Evolutionary conservation across 352 stramenopile species (phyloP).

Genomic region (Globisporangium barbulae): DNA sequence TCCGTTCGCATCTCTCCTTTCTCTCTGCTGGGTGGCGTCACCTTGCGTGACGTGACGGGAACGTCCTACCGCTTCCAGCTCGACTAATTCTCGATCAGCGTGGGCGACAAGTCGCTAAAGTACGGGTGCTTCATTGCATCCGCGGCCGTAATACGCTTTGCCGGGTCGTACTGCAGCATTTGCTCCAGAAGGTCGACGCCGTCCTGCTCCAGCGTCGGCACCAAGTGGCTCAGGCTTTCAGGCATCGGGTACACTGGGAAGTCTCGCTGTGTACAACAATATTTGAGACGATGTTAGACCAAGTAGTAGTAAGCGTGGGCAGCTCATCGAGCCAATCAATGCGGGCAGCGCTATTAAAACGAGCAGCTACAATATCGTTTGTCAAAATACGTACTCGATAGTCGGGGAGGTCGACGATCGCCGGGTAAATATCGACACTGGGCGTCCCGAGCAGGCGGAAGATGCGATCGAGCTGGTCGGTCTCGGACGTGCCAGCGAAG

Average conservation of each 20-base stretch:
- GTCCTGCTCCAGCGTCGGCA: slow-evolving; percentile 87
- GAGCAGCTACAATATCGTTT: background rate
- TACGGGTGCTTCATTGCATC: slow-evolving; percentile 97
- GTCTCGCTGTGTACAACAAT: slow-evolving; percentile 54
- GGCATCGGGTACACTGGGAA: slow-evolving; percentile 90
- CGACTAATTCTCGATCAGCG: slow-evolving; percentile 58
- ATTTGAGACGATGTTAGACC: background rate
- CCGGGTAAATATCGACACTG: slow-evolving; percentile 92
- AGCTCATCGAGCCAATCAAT: background rate
- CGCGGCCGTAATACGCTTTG: slow-evolving; percentile 91
- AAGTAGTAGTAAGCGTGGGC: background rate
- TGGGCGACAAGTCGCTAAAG: slow-evolving; percentile 92
- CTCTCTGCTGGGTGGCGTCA: slow-evolving; percentile 1
- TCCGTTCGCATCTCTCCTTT: slow-evolving; percentile 3
- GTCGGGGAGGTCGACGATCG: slow-evolving; percentile 96
- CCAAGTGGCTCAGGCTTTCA: slow-evolving; percentile 86
- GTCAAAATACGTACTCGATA: slow-evolving; percentile 81
- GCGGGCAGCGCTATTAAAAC: background rate
- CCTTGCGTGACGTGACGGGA: background rate
- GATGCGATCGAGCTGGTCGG: slow-evolving; percentile 97
- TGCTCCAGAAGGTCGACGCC: slow-evolving; percentile 92
- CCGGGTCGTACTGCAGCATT: slow-evolving; percentile 87
- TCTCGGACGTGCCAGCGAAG: slow-evolving; percentile 96
- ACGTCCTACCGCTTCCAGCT: background rate
- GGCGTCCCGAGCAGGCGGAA: slow-evolving; percentile 97